Evolutionary conservation across 495 filamentous ascomycete species (phyloP), one percentile per base, ranked within the genome.

Genomic region (Astrothelium macrocarpum): DNA sequence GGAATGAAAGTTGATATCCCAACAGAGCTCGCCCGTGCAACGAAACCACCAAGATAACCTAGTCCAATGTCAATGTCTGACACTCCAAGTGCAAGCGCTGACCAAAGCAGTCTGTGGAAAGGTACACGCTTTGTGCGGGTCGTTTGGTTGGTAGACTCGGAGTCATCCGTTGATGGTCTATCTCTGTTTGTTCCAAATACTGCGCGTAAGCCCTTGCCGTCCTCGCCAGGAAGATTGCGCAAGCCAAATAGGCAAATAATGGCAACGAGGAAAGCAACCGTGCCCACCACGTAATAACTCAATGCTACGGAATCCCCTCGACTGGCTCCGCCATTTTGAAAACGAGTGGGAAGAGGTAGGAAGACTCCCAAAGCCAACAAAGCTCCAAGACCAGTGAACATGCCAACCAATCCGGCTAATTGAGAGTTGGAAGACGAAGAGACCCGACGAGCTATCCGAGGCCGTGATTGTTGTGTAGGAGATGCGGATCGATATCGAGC

Each of bases 1-100:
- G 94, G 95, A 59, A 99, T 86, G 77, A 97, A 99, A 10, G 96
- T 79, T 1, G 90, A 93, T 61, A 97, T 95, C 12, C 87, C 92
- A 46, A 99, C 93, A 0, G 91, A 95, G n/a, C 90, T 96, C 12
- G 94, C 90, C 59, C 94, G 85, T 3, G 95, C 94, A 0, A 97
- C 93, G 66, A 99, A 96, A 18, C 93, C 93, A 62, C 92, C 94
- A 0, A 97, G 76, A 68, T 97, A 99, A 20, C 89, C 90, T 0
- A 97, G 80, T 43, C 85, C 85, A 70, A 99, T 93, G 59, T 86
- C 82, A 28, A 81, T 78, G 71, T 93, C 87, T 25, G 78, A 84
- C 66, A 89, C 83, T 14, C 89, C 93, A 9, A 56, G 49, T 11
- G 49, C 9, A 29, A 56, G 49, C 49, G 49, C 49, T 11, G 49